A percentile compares a stretch with the other conserved stretches of the same genome.
Conservation (phyloP, 805 yeast genomes). For the Wickerhamiella occidentalis region DNA sequence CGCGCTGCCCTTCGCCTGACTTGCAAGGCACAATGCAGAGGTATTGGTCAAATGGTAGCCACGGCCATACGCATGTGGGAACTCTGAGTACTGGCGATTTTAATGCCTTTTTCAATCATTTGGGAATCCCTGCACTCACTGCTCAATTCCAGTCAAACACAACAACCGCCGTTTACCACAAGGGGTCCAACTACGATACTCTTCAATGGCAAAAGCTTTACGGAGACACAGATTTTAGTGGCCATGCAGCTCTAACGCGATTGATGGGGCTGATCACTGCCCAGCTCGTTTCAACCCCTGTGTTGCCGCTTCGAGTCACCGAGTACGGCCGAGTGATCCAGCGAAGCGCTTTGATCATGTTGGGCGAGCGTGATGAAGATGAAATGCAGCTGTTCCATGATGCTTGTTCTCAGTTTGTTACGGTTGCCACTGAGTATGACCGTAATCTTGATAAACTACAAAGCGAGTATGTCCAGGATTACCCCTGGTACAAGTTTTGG, state of each 20-base stretch:
- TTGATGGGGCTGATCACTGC: constrained; percentile 43
- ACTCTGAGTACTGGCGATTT: constrained; percentile 62
- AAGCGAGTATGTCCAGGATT: constrained; percentile 45
- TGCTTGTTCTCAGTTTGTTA: constrained; percentile 20
- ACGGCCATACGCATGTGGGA: constrained; percentile 28
- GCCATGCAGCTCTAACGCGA: constrained; percentile 45
- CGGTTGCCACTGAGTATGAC: constrained; percentile 37
- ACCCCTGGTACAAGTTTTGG: constrained; percentile 56
- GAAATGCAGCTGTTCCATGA: constrained; percentile 16
- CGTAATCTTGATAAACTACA: constrained; percentile 37
- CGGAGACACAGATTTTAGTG: constrained; percentile 45
- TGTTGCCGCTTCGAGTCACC: constrained; percentile 34
- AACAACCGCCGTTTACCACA: constrained; percentile 39
- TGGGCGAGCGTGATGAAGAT: constrained; percentile 23
- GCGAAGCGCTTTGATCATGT: constrained; percentile 29
- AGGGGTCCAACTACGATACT: constrained; percentile 50
- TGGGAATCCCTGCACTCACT: constrained; percentile 38
- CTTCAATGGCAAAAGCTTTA: constrained; percentile 41
- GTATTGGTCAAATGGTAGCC: constrained; percentile 8
- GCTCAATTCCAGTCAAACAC: constrained; percentile 38
- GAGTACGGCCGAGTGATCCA: constrained; percentile 34
- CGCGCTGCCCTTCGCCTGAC: constrained; percentile 36
- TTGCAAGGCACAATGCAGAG: constrained; percentile 13
- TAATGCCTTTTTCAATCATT: constrained; percentile 32
- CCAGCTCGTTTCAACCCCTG: constrained; percentile 38